Evolutionary conservation across 2,329 filamentous ascomycete genomes (phyloP).

Genomic region (Phyllachora maydis): DNA sequence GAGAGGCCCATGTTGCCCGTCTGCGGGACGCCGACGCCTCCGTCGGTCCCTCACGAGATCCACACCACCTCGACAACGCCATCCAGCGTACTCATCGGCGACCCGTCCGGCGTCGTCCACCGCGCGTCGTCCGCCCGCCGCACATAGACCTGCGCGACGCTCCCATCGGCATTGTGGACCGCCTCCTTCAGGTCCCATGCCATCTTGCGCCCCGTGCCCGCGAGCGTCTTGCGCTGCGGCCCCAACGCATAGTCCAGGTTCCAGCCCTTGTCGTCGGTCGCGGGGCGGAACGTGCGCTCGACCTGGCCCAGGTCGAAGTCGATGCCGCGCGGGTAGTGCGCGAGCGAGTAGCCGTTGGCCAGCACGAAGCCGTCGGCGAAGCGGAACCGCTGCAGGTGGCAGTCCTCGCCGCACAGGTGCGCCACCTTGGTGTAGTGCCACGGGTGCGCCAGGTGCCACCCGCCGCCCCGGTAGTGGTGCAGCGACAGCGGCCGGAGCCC

Average conservation of each 20-base stretch:
- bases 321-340: constrained; percentile 30
- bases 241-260: constrained; percentile 12
- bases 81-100: constrained; percentile 28
- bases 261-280: constrained; percentile 11
- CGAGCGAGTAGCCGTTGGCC: constrained; percentile 37
- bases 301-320: constrained; percentile 12
- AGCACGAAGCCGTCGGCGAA: constrained; percentile 30
- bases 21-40: too few species aligned
- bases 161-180: constrained; percentile 19
- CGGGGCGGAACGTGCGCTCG: constrained; percentile 11
- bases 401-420: constrained; percentile 38
- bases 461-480: constrained; percentile 42
- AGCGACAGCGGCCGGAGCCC: constrained; percentile 37
- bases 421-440: constrained; percentile 35
- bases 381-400: constrained; percentile 35
- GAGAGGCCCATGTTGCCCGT: too few species aligned
- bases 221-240: constrained; percentile 10
- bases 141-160: constrained; percentile 30
- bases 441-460: constrained; percentile 32
- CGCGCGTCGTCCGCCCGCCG: constrained; percentile 28
- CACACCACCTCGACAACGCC: constrained; percentile 36
- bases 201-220: constrained; percentile 11
- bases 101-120: constrained; percentile 24
- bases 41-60: constrained; percentile 22
- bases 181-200: constrained; percentile 28